Percentiles rank a stretch among this genome's conserved stretches.
Conservation (phyloP, 2,329 filamentous ascomycete species). For the Aspergillus neotritici region DNA sequence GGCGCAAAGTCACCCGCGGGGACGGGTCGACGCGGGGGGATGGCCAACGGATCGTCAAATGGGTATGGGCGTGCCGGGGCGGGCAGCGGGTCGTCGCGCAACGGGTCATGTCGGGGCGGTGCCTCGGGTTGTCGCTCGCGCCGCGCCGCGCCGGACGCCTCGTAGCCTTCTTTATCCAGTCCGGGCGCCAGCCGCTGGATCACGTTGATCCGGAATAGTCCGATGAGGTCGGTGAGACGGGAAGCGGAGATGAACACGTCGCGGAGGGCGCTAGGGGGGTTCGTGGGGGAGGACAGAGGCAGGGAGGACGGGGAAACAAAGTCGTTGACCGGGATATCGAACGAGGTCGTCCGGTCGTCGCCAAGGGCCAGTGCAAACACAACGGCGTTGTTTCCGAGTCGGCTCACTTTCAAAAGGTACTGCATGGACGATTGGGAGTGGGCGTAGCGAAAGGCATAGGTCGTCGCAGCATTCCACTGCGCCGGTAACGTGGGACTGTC, state of each 20-base stretch:
- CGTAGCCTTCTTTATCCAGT: slow-evolving; percentile 71
- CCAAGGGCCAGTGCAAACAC: slow-evolving; percentile 72
- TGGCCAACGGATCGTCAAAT: slow-evolving; percentile 60
- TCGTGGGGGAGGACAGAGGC: slow-evolving; percentile 42
- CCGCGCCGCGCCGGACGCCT: slow-evolving; percentile 46
- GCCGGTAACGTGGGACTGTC: slow-evolving; percentile 53
- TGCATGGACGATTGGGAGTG: slow-evolving; percentile 80
- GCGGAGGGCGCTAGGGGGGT: slow-evolving; percentile 33
- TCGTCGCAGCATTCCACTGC: slow-evolving; percentile 72
- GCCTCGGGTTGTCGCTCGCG: slow-evolving; percentile 40
- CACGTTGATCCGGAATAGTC: slow-evolving; percentile 68
- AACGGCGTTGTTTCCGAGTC: slow-evolving; percentile 77
- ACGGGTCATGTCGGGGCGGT: slow-evolving; percentile 42
- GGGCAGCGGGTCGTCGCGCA: slow-evolving; percentile 50
- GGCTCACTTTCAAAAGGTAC: slow-evolving; percentile 74
- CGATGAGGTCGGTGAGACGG: slow-evolving; percentile 64
- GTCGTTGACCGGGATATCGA: slow-evolving; percentile 70
- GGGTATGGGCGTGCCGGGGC: slow-evolving; percentile 63
- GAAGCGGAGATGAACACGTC: slow-evolving; percentile 68
- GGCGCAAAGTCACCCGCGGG: slow-evolving; percentile 73
- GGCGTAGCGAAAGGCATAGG: slow-evolving; percentile 76
- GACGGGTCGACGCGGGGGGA: slow-evolving; percentile 54
- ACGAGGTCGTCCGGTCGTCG: slow-evolving; percentile 72
- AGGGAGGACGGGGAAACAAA: slow-evolving; percentile 62
- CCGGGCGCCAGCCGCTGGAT: slow-evolving; percentile 78